Percentiles rank a stretch among this genome's conserved stretches.
These are phyloP conservation scores for Botrytis galanthina DNA, from an alignment of 2,329 filamentous ascomycete species.

Conservation along the genomic window DNA sequence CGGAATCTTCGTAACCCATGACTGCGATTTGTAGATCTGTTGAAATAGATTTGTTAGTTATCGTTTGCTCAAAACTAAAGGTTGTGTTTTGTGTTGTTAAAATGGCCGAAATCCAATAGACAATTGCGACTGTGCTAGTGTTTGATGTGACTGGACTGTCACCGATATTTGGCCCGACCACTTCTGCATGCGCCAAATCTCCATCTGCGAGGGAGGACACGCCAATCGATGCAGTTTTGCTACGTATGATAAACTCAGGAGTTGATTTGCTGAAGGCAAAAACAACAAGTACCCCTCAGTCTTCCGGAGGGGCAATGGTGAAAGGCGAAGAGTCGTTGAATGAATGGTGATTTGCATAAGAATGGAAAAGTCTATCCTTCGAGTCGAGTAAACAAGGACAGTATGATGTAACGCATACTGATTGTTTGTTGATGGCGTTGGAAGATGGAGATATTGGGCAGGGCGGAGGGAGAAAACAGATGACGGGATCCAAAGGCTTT, in stretches of 20 bases:
- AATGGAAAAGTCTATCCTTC: background rate
- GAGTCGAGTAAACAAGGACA: background rate
- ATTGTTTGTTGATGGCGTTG: slow-evolving; percentile 4
- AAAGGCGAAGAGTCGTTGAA: slow-evolving; percentile 18
- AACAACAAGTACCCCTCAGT: slow-evolving; percentile 32
- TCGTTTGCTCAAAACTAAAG: slow-evolving; percentile 9
- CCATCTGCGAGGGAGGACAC: slow-evolving; percentile 1
- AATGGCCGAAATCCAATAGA: background rate
- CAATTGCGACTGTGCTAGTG: slow-evolving; percentile 4
- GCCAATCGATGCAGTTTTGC: slow-evolving; percentile 10
- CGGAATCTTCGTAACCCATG: slow-evolving; percentile 99
- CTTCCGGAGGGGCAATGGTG: slow-evolving; percentile 30
- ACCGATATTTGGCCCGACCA: slow-evolving; percentile 10
- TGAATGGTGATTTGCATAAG: background rate
- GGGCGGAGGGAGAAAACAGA: slow-evolving; percentile 19
- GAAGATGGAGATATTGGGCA: background rate
- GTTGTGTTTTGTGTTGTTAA: background rate
- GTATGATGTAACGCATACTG: background rate
- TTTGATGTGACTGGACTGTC: slow-evolving; percentile 1
- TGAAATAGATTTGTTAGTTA: slow-evolving; percentile 17
- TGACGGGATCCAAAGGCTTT: slow-evolving; percentile 5
- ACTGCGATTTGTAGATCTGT: slow-evolving; percentile 48
- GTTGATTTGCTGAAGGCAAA: background rate
- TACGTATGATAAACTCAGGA: background rate
- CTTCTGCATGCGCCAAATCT: slow-evolving; percentile 18